A percentile compares a stretch with the other conserved stretches of the same genome.
Conservation (phyloP, 1,284 basidiomycete genomes). For the Lentinula novae-zelandiae region DNA sequence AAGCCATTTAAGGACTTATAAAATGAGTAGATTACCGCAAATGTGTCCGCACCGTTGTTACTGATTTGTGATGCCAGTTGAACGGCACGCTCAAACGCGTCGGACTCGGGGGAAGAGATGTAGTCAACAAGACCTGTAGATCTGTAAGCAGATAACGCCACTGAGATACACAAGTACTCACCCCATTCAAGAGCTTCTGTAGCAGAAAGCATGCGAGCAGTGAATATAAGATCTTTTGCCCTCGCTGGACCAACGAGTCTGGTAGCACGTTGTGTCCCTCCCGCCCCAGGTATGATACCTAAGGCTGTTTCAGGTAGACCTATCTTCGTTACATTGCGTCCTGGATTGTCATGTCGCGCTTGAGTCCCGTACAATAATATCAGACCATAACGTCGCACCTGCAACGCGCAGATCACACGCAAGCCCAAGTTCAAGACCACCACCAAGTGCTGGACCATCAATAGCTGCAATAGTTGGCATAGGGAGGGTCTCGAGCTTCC, state of each 20-base stretch:
- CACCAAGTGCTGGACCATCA: slow-evolving; percentile 90
- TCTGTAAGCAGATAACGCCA: slow-evolving; percentile 11
- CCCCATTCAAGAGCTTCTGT: slow-evolving; percentile 76
- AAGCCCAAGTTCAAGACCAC: slow-evolving; percentile 84
- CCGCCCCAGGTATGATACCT: slow-evolving; percentile 95
- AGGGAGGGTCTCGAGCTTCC: slow-evolving; percentile 73
- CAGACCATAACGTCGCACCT: slow-evolving; percentile 37
- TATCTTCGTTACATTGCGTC: slow-evolving; percentile 68
- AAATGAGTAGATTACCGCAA: slow-evolving; percentile 1
- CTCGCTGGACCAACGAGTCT: slow-evolving; percentile 78
- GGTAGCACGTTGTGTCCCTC: slow-evolving; percentile 86
- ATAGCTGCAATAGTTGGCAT: slow-evolving; percentile 91
- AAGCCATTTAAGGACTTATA: slow-evolving; percentile 6
- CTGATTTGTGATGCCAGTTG: slow-evolving; percentile 63
- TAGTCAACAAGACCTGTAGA: slow-evolving; percentile 75
- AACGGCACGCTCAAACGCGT: slow-evolving; percentile 66
- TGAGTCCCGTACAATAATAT: not conserved
- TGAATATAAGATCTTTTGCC: slow-evolving; percentile 88
- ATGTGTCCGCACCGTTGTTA: slow-evolving; percentile 56
- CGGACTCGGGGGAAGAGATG: slow-evolving; percentile 54
- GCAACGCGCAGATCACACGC: slow-evolving; percentile 89
- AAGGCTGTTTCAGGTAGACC: slow-evolving; percentile 82
- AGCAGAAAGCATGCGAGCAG: slow-evolving; percentile 63
- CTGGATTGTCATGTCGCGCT: slow-evolving; percentile 19
- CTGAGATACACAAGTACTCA: slow-evolving; percentile 28